phyloP scores from a whole-genome alignment of 345 rosid species.

The Arabis alpina region DNA sequence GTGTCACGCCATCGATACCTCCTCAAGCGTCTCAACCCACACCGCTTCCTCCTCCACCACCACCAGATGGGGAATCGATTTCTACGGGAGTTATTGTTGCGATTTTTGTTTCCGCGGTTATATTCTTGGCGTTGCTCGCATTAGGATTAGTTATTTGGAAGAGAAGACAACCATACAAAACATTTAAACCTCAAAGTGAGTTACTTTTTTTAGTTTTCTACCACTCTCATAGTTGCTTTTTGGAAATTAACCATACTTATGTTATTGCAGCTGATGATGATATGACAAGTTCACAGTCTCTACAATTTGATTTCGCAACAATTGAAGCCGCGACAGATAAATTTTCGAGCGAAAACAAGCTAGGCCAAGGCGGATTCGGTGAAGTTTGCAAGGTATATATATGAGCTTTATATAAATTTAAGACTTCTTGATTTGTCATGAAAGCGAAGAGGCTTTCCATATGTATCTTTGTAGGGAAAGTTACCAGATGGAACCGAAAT shows the following conservation, averaged over 20 bases:
- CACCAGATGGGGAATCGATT: not conserved
- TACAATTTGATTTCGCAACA: not conserved
- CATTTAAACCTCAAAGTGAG: slow-evolving; percentile 26
- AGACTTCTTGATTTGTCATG: not conserved
- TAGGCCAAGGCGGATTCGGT: slow-evolving; percentile 26
- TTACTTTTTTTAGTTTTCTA: not conserved
- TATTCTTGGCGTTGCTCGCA: slow-evolving; percentile 1
- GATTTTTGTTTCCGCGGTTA: not conserved
- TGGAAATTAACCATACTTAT: not conserved
- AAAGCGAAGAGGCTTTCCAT: slow-evolving; percentile 1
- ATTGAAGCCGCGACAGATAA: slow-evolving; percentile 21
- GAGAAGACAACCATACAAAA: slow-evolving; percentile 21
- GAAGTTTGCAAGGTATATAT: slow-evolving; percentile 13
- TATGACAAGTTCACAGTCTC: not conserved
- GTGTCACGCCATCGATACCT: not conserved
- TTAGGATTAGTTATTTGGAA: slow-evolving; percentile 24
- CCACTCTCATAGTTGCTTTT: not conserved
- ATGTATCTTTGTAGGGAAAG: slow-evolving; percentile 25
- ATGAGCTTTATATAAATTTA: not conserved
- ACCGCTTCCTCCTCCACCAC: not conserved
- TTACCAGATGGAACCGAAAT: slow-evolving; percentile 26
- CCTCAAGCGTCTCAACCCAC: slow-evolving; percentile 18
- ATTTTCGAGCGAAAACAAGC: slow-evolving; percentile 8
- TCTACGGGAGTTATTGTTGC: slow-evolving; percentile 21
- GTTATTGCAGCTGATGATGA: slow-evolving; percentile 11